phyloP scores from a whole-genome alignment of 345 rosid genomes.

The Gossypium sturtianum region DNA sequence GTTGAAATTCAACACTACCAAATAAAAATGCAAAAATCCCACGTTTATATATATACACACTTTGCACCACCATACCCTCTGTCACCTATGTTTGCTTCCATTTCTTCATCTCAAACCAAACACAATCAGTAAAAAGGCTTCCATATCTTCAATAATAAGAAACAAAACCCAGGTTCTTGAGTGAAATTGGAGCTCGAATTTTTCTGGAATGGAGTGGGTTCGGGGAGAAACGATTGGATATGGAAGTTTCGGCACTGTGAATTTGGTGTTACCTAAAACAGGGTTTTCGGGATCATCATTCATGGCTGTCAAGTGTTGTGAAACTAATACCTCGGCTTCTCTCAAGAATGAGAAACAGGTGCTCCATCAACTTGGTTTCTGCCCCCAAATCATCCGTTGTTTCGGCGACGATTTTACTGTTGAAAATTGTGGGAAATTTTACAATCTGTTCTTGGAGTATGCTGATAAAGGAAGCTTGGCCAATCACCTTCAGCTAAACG shows the following conservation, averaged over 20 bases:
- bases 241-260: conserved; percentile 62
- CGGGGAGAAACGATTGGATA: conserved; percentile 63
- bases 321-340: conserved; percentile 24
- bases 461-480: conserved; percentile 67
- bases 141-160: background rate
- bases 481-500: conserved; percentile 23
- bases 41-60: conserved; percentile 5
- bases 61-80: conserved; percentile 11
- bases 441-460: conserved; percentile 62
- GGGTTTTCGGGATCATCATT: conserved; percentile 25
- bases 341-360: conserved; percentile 53
- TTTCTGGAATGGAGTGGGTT: conserved; percentile 46
- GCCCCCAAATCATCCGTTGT: conserved; percentile 46
- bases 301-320: conserved; percentile 69
- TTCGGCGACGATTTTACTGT: conserved; percentile 38
- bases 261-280: conserved; percentile 34
- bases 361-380: conserved; percentile 32
- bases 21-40: background rate
- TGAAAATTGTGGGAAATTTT: conserved; percentile 38
- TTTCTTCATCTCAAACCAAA: background rate
- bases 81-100: background rate
- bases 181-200: background rate
- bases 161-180: background rate
- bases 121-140: background rate
- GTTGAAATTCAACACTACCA: background rate